Evolutionary conservation across 768 basidiomycete species (phyloP).

Genomic region (Xerocomellus dryophilus): DNA sequence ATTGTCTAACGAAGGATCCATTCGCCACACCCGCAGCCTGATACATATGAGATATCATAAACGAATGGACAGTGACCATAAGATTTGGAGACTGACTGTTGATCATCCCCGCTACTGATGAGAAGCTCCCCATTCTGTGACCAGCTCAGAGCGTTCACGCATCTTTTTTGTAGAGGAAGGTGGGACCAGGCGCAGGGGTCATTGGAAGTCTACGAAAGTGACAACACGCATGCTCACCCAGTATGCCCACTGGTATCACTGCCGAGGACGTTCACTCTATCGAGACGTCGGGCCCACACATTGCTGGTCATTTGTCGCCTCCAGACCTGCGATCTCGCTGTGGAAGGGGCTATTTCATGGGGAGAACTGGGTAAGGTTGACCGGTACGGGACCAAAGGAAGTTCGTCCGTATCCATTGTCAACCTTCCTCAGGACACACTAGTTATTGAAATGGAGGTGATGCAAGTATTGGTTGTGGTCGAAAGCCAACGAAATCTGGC

Average conservation of each 20-base stretch:
- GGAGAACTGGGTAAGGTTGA: slow-evolving; percentile 1
- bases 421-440: neutral
- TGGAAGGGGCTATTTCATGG: slow-evolving; percentile 15
- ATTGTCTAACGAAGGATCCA: slow-evolving; percentile 42
- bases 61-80: neutral
- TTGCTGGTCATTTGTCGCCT: slow-evolving; percentile 23
- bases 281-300: slow-evolving; percentile 37
- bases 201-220: neutral
- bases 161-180: slow-evolving; percentile 40
- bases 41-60: neutral
- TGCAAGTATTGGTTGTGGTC: neutral
- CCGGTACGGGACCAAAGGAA: neutral
- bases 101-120: slow-evolving; percentile 72
- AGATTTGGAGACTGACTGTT: slow-evolving; percentile 44
- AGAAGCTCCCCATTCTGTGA: slow-evolving; percentile 61
- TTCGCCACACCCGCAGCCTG: slow-evolving; percentile 77
- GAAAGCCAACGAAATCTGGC: neutral
- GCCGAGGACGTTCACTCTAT: slow-evolving; percentile 75
- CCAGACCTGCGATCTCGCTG: slow-evolving; percentile 24
- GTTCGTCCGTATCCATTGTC: slow-evolving; percentile 15
- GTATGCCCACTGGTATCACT: slow-evolving; percentile 56
- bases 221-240: slow-evolving; percentile 47
- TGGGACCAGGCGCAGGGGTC: neutral
- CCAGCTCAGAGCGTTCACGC: slow-evolving; percentile 79
- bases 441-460: neutral